Base-by-base conservation (phyloP, 2,329 filamentous ascomycete species). In the Aspergillus tamarii region DNA sequence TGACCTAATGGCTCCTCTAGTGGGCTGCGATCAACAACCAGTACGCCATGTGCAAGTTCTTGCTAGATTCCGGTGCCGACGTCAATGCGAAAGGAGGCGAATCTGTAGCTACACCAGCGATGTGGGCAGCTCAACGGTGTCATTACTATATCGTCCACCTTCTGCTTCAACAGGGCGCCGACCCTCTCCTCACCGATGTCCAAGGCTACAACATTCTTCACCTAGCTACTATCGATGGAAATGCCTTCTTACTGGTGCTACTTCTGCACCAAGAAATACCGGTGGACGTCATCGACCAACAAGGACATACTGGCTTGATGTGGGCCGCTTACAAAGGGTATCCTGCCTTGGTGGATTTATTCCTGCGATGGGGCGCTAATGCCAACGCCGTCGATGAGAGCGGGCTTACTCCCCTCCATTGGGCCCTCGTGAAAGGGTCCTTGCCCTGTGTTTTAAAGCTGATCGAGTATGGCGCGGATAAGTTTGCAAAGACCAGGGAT, bases 21-120 rank as follows among this genome's bases (percentile, higher is more conserved):
- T 99, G 95, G 95, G 95, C 95, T 54, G 93, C 96, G 43, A 98
- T 99, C 78, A 99, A 99, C 82, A 98, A 98, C 76, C 95, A 97
- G 77, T 96, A 94, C 82, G 92, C 92, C 69, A 93, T 98, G 84
- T 97, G 94, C 86, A 94, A 95, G 78, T 97, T 96, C 80, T 88
- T 99, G 52, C 87, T 99, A 76, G 91, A 91, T 69, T 83, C 84
- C 56, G 93, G 93, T 74, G 95, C 94, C 74, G 91, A 96, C 75
- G 91, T 98, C 73, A 98, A 99, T 81, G 90, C 89, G 67, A 97
- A 96, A 79, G 95, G 96, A 78, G 95, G 95, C 78, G 94, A 98
- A 75, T 97, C 94, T 11, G 86, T 96, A 48, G 94, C 95, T 19
- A 98, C 95, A 50, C 91, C 95, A 19, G 89, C 96, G 1, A 93